Base-by-base conservation (phyloP, 306 rosid species). In the Cucurbita pepo region DNA sequence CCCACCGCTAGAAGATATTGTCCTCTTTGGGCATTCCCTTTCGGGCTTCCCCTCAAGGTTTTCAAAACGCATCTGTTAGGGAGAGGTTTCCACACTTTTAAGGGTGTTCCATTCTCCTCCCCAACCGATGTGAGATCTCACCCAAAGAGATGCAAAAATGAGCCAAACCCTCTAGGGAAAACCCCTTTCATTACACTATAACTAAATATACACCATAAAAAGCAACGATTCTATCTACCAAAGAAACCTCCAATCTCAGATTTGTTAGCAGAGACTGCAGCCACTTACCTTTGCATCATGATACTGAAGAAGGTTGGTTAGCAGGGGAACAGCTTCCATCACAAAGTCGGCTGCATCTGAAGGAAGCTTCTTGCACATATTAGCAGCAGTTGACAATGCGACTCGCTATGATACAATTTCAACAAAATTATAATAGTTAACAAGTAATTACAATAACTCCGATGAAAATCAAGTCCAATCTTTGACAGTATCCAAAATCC, bases 341-440 rank as follows among this genome's bases (percentile, higher is more conserved):
- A 95, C 99, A 84, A 95, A 95, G 79, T 95, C 99, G 67, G 97
- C 88, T 52, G 97, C 99, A 79, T 95, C 99, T n/a, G 97, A 86
- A 67, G 99, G 97, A 81, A 95, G 99, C 75, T 95, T 95, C 91
- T 91, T 95, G 88, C 99, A 95, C 96, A 95, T 95, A 77, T 95
- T 95, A 19, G 99, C 99, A 75, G 99, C 99, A 79, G 99, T 95
- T 48, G 99, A 95, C 75, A 95, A 78, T 69, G 99, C 99, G 55
- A 95, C 99, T 47, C 99, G 90, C 99, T 95, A 86, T 74, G 76
- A 75, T 50, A 75, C 55, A 80, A 63, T 52, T 16, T 9, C 58
- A 51, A 69, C 40, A 65, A 65, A 44, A 65, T 19, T n/a, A 65
- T 65, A 34, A 16, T 30, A 51, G 74, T 69, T 30, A 50, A 50